Conservation (phyloP, 768 basidiomycete species). For the Suillus weaverae region DNA sequence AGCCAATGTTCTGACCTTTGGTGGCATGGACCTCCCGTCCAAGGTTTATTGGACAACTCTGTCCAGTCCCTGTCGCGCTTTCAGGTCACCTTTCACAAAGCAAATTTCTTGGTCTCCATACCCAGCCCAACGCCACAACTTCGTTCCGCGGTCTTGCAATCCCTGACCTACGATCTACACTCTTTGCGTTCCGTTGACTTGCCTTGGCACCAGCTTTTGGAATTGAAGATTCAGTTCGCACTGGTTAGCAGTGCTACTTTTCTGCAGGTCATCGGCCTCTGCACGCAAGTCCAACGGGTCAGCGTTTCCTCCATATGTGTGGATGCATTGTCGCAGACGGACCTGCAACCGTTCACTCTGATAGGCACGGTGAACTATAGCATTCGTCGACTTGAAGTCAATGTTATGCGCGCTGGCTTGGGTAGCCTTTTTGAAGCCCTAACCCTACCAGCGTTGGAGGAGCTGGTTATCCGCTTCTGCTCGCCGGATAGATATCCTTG, state of each 20-base stretch:
- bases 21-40: slow-evolving; percentile 32
- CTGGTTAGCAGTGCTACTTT: slow-evolving; percentile 23
- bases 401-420: slow-evolving; percentile 28
- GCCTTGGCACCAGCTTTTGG: slow-evolving; percentile 27
- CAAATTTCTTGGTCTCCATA: slow-evolving; percentile 16
- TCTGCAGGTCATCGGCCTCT: slow-evolving; percentile 23
- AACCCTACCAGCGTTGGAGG: slow-evolving; percentile 28
- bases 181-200: slow-evolving; percentile 25
- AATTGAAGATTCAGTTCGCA: slow-evolving; percentile 30
- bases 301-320: slow-evolving; percentile 24
- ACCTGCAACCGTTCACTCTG: slow-evolving; percentile 8
- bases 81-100: slow-evolving; percentile 21
- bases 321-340: slow-evolving; percentile 16
- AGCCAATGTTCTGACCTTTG: slow-evolving; percentile 28
- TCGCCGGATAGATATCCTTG: slow-evolving; percentile 29
- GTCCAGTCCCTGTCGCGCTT: slow-evolving; percentile 19
- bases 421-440: slow-evolving; percentile 20
- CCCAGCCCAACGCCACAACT: slow-evolving; percentile 18
- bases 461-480: slow-evolving; percentile 33
- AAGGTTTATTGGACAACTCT: slow-evolving; percentile 15
- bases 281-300: slow-evolving; percentile 21
- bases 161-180: slow-evolving; percentile 20
- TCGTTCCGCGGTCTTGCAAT: slow-evolving; percentile 22
- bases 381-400: slow-evolving; percentile 29
- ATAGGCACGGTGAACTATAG: slow-evolving; percentile 20